A percentile compares a stretch with the other conserved stretches of the same genome.
phyloP scores from a whole-genome alignment of 2,329 filamentous ascomycete species.

The Penicillium sp. region DNA sequence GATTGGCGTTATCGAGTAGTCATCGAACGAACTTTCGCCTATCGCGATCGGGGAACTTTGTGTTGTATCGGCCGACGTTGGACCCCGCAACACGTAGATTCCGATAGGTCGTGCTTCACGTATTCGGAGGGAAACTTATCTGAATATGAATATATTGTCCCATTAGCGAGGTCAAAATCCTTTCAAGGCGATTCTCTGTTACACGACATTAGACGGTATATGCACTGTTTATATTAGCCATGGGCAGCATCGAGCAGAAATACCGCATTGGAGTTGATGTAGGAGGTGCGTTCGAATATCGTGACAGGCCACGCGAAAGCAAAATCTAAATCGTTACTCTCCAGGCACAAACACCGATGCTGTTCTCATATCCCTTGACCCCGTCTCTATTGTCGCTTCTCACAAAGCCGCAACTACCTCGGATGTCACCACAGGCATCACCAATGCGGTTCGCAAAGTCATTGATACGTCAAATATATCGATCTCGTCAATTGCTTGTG shows the following conservation, averaged over 20 bases:
- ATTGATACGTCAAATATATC: not conserved
- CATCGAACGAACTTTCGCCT: not conserved
- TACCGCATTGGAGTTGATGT: not conserved
- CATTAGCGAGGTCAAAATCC: too few relatives aligned
- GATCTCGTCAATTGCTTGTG: not conserved
- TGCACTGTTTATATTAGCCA: not conserved
- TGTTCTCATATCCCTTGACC: not conserved
- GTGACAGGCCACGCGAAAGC: not conserved
- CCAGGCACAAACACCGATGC: not conserved
- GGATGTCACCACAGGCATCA: not conserved
- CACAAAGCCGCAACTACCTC: not conserved
- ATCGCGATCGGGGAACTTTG: not conserved
- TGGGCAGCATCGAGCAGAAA: not conserved
- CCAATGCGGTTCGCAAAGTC: not conserved
- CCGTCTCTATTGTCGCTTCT: not conserved
- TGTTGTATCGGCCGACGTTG: not conserved
- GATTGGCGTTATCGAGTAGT: constrained; percentile 2
- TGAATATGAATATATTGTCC: not conserved
- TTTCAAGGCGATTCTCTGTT: not conserved
- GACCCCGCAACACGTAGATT: not conserved
- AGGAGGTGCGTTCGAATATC: not conserved
- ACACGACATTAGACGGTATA: not conserved
- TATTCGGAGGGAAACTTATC: not conserved
- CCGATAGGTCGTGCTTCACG: not conserved
- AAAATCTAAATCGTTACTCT: not conserved